Evolutionary conservation across 2,329 filamentous ascomycete genomes (phyloP), one percentile per base, ranked within the genome.

Genomic region (Claviceps citrina): DNA sequence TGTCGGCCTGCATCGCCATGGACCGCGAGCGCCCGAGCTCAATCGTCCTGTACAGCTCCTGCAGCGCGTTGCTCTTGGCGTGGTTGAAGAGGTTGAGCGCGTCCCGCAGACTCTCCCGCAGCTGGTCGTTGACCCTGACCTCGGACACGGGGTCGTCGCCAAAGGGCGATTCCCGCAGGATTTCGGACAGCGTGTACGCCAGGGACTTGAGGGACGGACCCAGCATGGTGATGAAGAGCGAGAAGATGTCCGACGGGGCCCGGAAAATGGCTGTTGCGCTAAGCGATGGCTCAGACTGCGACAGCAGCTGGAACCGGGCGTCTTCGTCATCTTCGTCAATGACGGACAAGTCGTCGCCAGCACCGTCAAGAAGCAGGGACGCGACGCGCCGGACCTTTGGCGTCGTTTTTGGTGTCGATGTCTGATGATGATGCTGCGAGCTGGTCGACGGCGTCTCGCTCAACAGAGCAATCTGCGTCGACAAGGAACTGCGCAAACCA

Each of bases 171-270:
- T 94, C 86, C 39, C 84, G 79, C 7, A 98, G 73, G 8, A 93
- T 86, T 54, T 93, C 81, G 9, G 85, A 84, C 30, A 98, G 62
- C 0, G 91, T 96, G 51, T 82, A 91, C 3, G 85, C 84, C n/a
- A 98, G 64, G 0, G 89, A 95, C 58, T 94, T 93, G 78, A 95
- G 93, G 0, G 89, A 91, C 1, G 91, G 91, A 0, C 91, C 91
- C 18, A 98, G 67, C 48, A 91, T 76, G 16, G 73, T 68, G 44
- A 98, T 94, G 58, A 96, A 98, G 5, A 87, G 70, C 9, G 85
- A 78, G 55, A 96, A 96, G 47, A 96, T 93, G 43, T 94, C 85
- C 0, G 81, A 76, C 0, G 87, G 77, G 2, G 75, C 71, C 28
- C 66, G 67, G 43, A 76, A 71, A 1, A 60, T 51, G 3, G 62